These are phyloP conservation scores for Pseudogymnoascus sp. DNA, from an alignment of 2,329 filamentous ascomycete species.

Conservation along the genomic window DNA sequence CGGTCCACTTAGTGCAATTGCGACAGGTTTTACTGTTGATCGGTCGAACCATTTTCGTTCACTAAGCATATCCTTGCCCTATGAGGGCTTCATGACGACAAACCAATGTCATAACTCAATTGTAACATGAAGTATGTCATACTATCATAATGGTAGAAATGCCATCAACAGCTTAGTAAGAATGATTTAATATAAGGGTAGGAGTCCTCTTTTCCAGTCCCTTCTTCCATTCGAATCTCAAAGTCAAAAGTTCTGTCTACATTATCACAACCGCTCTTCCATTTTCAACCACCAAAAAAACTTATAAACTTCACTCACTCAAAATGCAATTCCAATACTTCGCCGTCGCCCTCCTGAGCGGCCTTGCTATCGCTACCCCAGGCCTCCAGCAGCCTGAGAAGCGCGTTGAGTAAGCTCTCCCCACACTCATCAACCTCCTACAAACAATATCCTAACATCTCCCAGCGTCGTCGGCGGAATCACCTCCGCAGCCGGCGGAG, in stretches of 20 bases:
- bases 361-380: background rate
- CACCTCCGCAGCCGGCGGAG: background rate
- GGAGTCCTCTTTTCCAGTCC: background rate
- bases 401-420: background rate
- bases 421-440: background rate
- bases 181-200: constrained; percentile 7
- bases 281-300: background rate
- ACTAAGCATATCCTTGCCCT: background rate
- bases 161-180: background rate
- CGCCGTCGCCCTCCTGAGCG: background rate
- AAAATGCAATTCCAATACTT: constrained; percentile 3
- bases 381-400: background rate
- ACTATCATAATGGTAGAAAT: background rate
- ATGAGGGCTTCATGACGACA: background rate
- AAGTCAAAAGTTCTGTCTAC: background rate
- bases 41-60: background rate
- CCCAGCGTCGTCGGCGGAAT: background rate
- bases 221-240: background rate
- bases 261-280: background rate
- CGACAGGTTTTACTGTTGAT: background rate
- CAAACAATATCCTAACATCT: background rate
- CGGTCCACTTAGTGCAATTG: background rate
- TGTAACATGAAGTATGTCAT: background rate
- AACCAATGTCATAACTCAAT: background rate
- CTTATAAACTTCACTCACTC: background rate